Evolutionary conservation across 371 early-diverging fungal genomes (phyloP).

Genomic region (Circinella umbellata): DNA sequence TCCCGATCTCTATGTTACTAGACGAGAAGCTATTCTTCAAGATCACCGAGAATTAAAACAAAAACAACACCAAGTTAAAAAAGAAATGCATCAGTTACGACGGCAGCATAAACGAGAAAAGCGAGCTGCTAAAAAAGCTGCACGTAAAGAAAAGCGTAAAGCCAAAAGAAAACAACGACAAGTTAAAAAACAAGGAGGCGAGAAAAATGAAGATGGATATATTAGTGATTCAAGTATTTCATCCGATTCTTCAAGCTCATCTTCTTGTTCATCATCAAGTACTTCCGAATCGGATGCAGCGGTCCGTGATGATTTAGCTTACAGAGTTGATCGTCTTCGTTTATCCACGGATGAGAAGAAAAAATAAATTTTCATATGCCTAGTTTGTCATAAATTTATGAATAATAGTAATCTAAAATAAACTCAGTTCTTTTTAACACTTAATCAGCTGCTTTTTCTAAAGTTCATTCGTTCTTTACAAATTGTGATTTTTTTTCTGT

Average conservation of each 20-base stretch:
- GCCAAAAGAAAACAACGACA: neutral
- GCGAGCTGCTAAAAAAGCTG: slow-evolving; percentile 4
- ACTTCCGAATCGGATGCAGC: neutral
- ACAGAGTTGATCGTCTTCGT: slow-evolving; percentile 2
- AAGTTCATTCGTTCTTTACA: neutral
- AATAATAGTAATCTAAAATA: neutral
- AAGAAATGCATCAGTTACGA: slow-evolving; percentile 3
- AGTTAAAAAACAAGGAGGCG: neutral
- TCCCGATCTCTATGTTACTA: slow-evolving; percentile 5
- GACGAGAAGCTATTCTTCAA: slow-evolving; percentile 2
- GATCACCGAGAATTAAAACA: slow-evolving; percentile 9
- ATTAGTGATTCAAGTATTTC: slow-evolving; percentile 6
- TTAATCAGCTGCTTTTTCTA: slow-evolving; percentile 6
- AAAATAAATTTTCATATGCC: slow-evolving; percentile 4
- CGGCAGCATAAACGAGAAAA: slow-evolving; percentile 4
- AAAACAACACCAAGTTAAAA: slow-evolving; percentile 1
- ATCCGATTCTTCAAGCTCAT: neutral
- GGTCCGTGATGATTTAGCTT: slow-evolving; percentile 2
- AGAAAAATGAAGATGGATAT: neutral
- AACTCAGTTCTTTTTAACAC: slow-evolving; percentile 1
- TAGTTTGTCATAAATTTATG: neutral
- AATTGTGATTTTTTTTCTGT: slow-evolving; percentile 2
- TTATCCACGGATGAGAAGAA: slow-evolving; percentile 2
- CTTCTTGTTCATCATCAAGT: slow-evolving; percentile 1
- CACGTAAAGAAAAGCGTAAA: slow-evolving; percentile 3